These are phyloP conservation scores for Penicillium desertorum DNA, from an alignment of 495 filamentous ascomycete genomes.

Conservation along the genomic window DNA sequence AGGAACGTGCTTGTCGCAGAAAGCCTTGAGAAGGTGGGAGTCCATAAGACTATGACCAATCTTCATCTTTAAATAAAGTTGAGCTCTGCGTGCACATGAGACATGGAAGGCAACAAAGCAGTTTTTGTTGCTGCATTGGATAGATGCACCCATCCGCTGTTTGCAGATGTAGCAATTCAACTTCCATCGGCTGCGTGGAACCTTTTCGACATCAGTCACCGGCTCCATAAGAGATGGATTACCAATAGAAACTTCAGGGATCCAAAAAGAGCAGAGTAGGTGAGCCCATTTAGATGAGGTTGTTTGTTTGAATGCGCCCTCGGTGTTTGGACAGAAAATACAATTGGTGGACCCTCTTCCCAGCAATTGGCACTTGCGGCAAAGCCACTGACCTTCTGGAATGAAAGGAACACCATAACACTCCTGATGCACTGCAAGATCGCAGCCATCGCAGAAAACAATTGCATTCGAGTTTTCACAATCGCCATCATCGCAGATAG, in stretches of 20 bases:
- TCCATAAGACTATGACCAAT: constrained; percentile 85
- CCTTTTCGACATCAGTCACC: constrained; percentile 95
- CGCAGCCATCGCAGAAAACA: constrained; percentile 98
- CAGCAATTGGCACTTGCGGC: constrained; percentile 93
- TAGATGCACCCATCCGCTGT: constrained; percentile 96
- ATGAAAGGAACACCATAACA: constrained; percentile 99
- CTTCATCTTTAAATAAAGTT: constrained; percentile 95
- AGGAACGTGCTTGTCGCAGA: constrained; percentile 95
- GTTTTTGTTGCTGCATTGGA: constrained; percentile 96
- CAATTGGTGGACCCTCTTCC: constrained; percentile 91
- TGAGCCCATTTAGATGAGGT: constrained; percentile 95
- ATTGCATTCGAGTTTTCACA: constrained; percentile 99
- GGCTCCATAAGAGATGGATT: constrained; percentile 98
- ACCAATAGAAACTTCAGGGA: constrained; percentile 93
- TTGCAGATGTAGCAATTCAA: constrained; percentile 95
- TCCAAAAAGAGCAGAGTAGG: constrained; percentile 96
- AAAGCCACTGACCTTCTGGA: constrained; percentile 97
- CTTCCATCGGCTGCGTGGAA: constrained; percentile 91
- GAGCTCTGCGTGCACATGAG: constrained; percentile 85
- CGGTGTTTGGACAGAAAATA: constrained; percentile 96
- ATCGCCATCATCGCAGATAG: constrained; percentile 96
- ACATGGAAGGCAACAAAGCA: constrained; percentile 99
- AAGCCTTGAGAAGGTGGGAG: constrained; percentile 85
- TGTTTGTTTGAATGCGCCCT: constrained; percentile 98
- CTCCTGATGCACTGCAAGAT: constrained; percentile 96